Percentiles rank a stretch among this genome's conserved stretches.
These are phyloP conservation scores for Coleophoma crateriformis DNA, from an alignment of 2,329 filamentous ascomycete genomes.

Conservation along the genomic window DNA sequence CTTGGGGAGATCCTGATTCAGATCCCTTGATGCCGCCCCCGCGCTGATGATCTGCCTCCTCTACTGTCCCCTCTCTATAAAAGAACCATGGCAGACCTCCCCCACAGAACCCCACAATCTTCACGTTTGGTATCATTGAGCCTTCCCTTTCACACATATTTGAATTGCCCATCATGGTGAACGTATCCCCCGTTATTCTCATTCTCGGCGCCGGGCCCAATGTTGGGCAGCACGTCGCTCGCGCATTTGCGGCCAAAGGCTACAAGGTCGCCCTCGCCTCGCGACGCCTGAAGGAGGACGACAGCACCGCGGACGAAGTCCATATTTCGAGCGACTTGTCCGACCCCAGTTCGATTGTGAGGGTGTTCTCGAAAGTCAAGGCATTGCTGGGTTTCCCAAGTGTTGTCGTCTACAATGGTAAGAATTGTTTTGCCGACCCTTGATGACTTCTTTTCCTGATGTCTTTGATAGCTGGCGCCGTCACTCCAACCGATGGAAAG, in stretches of 20 bases:
- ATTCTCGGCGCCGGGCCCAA: slow-evolving; percentile 36
- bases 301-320: slow-evolving; percentile 25
- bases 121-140: too few species aligned
- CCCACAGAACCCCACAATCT: too few species aligned
- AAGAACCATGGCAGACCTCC: too few species aligned
- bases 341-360: slow-evolving; percentile 27
- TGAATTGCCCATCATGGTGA: too few species aligned
- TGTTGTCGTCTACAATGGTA: slow-evolving; percentile 38
- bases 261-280: slow-evolving; percentile 35
- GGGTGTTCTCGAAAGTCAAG: slow-evolving; percentile 32
- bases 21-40: too few species aligned
- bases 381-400: slow-evolving; percentile 26
- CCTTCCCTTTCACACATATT: too few species aligned
- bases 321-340: slow-evolving; percentile 32
- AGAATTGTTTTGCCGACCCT: neutral
- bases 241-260: slow-evolving; percentile 31
- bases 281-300: slow-evolving; percentile 21
- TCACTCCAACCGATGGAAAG: slow-evolving; percentile 15
- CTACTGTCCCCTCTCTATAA: too few species aligned
- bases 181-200: slow-evolving; percentile 22
- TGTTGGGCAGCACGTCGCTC: slow-evolving; percentile 28
- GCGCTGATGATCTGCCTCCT: too few species aligned
- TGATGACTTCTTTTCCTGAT: neutral
- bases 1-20: too few species aligned
- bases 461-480: slow-evolving; percentile 4